Evolutionary conservation across 176 grass and related monocot genomes (phyloP).

Genomic region (Musa beccarii): DNA sequence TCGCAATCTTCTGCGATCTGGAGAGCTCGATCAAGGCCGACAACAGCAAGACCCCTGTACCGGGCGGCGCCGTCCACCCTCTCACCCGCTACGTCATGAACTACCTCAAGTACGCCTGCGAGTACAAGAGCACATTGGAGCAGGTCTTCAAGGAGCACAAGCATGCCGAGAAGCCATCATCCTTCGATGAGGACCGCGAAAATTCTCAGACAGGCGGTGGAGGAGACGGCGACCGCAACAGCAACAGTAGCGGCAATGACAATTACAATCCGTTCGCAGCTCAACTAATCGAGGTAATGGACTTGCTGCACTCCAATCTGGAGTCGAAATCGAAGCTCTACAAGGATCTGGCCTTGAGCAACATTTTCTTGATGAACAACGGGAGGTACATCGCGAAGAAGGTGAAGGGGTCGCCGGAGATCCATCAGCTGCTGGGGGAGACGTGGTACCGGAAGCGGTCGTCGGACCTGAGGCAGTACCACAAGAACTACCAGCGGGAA

Average conservation of each 20-base stretch:
- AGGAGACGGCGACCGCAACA: not conserved
- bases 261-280: conserved; percentile 44
- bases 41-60: conserved; percentile 48
- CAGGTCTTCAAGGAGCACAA: conserved; percentile 64
- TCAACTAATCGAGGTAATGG: conserved; percentile 72
- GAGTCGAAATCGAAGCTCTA: conserved; percentile 61
- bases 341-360: conserved; percentile 52
- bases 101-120: conserved; percentile 75
- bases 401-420: conserved; percentile 69
- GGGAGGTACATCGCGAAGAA: conserved; percentile 80
- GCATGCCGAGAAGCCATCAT: conserved; percentile 10
- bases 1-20: not conserved
- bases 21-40: conserved; percentile 8
- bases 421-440: conserved; percentile 50
- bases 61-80: conserved; percentile 66
- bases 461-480: conserved; percentile 67
- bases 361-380: conserved; percentile 98
- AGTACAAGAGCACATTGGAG: conserved; percentile 69
- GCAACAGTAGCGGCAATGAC: not conserved
- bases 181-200: not conserved
- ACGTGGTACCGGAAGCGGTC: conserved; percentile 65
- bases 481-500: conserved; percentile 99
- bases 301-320: conserved; percentile 63
- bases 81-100: conserved; percentile 88
- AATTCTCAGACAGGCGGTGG: not conserved